Evolutionary conservation across 306 rosid genomes (phyloP), one percentile per base, ranked within the genome.

Genomic region (Vigna nakashimae): DNA sequence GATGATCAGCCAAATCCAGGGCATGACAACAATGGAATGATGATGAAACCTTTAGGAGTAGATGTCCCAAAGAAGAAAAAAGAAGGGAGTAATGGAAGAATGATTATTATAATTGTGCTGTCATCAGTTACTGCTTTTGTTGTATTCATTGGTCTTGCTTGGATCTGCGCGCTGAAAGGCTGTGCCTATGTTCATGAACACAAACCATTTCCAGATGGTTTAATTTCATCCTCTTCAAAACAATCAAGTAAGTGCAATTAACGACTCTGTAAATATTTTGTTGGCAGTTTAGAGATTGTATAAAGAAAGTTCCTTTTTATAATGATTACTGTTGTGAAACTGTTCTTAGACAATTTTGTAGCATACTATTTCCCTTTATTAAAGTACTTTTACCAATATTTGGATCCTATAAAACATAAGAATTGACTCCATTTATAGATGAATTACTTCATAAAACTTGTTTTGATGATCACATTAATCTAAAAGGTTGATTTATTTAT

Each of bases 31-130:
- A 74, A 83, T 73, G 98, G 97, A 80, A 62, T 67, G 52, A 64
- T 76, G 53, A 77, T 91, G 80, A 95, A 95, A 83, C 99, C 99
- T 42, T 68, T 95, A 81, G 97, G 96, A 85, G 98, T 90, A 69
- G 91, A 87, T 50, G 82, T 95, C 75, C 81, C 92, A 12, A 88
- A 89, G 82, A 90, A 81, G 69, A 83, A 74, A 34, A 89, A 82
- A n/a, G 79, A 80, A 60, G 89, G 91, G 34, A 82, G 79, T 50
- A 77, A 86, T 17, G 78, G 85, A 77, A 83, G 79, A 85, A 75
- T 86, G 86, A 77, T 84, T 73, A 75, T 83, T 46, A 85, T 88
- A 46, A 87, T 92, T 56, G 89, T 80, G 38, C 69, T 91, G 69
- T 92, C 98, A 65, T 91, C 97, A 22, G 69, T 86, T 83, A 81